Evolutionary conservation across 129 eudicot species (phyloP), one percentile per base, ranked within the genome.

Genomic region (Centaurea solstitialis): DNA sequence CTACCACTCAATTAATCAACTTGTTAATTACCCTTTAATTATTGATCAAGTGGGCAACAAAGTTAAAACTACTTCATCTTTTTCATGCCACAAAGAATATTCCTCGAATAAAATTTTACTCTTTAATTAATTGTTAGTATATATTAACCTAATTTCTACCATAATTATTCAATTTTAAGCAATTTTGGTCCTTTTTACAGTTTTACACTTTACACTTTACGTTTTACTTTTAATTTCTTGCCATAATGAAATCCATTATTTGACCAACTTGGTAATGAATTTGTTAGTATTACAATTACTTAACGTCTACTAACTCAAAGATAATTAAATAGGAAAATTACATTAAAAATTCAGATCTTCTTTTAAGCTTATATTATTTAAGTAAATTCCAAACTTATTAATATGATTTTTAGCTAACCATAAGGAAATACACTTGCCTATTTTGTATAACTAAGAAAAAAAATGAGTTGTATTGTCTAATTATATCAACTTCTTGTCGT

Each of bases 21-120:
- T 57, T 57, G 81, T 76, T 76, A 22, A 62, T 26, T 38, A 26
- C 68, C 72, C 78, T 61, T 76, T 76, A 57, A 70, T 40, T 26
- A 70, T 70, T 70, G 30, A 82, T 70, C 78, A 76, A 82, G 86
- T 82, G 82, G 86, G 57, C 59, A 39, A 71, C 67, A 76, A 76
- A 76, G 68, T 76, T 82, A 59, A 75, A 82, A 28, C 75, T n/a
- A 22, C 64, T 17, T 71, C 9, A 6, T 47, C 5, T 6, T 21
- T 79, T 45, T 67, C 18, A 74, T 81, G 70, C 70, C 76, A 81
- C 76, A 50, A 43, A 21, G 87, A 83, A 89, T 84, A 80, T 86
- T 83, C 90, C 85, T 81, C 76, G 69, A 86, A 78, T 86, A 78
- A 53, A 59, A 15, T 65, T 70, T 80, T 80, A 61, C 71, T n/a